These are phyloP conservation scores for Gossypium rotundifolium DNA, from an alignment of 345 rosid species.

Conservation along the genomic window DNA sequence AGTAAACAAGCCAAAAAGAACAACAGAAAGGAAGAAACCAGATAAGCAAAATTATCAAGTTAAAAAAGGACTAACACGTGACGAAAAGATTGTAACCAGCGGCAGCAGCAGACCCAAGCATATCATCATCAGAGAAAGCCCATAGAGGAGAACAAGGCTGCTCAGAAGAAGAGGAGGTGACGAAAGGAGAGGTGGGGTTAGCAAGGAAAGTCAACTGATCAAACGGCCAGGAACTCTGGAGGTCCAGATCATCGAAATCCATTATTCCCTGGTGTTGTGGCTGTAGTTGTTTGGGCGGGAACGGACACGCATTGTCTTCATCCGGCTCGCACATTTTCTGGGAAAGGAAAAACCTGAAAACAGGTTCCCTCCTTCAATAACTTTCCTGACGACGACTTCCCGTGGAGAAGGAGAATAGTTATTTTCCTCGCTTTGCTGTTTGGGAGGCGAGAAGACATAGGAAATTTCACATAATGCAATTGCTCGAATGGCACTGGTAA, in stretches of 20 bases:
- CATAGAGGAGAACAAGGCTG: constrained; percentile 88
- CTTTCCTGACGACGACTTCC: not conserved
- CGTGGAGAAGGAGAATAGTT: not conserved
- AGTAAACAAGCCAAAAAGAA: not conserved
- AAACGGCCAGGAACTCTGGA: constrained; percentile 60
- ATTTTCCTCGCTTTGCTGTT: not conserved
- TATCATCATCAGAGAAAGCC: constrained; percentile 68
- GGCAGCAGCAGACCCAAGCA: constrained; percentile 26
- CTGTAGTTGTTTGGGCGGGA: constrained; percentile 35
- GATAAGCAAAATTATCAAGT: not conserved
- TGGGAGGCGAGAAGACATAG: constrained; percentile 9
- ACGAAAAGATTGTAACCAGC: constrained; percentile 45
- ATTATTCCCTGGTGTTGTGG: constrained; percentile 16
- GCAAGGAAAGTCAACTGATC: constrained; percentile 56
- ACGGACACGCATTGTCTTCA: constrained; percentile 19
- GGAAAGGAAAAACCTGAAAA: not conserved
- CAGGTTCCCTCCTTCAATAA: not conserved
- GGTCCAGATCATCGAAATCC: constrained; percentile 76
- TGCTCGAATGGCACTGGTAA: constrained; percentile 5
- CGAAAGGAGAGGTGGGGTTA: constrained; percentile 52
- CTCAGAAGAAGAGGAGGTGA: constrained; percentile 46
- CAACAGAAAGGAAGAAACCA: not conserved
- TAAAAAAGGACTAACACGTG: constrained; percentile 42
- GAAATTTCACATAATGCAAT: not conserved
- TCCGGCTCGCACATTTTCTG: constrained; percentile 52